Evolutionary conservation across 768 basidiomycete genomes (phyloP), one percentile per base, ranked within the genome.

Genomic region (Lactifluus hygrophoroides): DNA sequence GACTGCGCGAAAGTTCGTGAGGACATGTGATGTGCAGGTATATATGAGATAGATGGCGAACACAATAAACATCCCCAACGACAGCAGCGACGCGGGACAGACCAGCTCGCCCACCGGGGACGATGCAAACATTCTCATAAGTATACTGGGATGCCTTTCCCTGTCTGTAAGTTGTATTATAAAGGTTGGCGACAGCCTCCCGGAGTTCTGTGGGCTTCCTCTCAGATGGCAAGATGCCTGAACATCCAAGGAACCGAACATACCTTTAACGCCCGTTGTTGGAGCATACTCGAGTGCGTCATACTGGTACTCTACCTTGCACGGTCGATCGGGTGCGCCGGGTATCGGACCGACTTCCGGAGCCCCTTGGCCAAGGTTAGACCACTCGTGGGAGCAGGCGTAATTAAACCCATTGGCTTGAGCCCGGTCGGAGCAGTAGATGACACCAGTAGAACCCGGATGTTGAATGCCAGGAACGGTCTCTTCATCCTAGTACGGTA

Each of bases 391-490:
- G 14, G 83, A 84, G 63, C 76, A 75, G 58, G 86, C 80, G 64
- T 90, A 88, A 63, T 74, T 85, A 76, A 93, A 96, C 9, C 94
- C 94, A 68, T 96, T 95, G 11, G 92, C 92, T 76, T 92, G 90
- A n/a, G 93, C 90, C 58, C 93, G 84, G 68, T 94, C 90, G 1
- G 89, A 91, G 71, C 92, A 94, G 69, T 94, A 96, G 66, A 94
- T 84, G 27, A 85, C 83, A 58, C 79, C 75, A 0, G 78, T 79
- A 65, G 72, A 72, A 34, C 82, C 81, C 2, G 90, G 90, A 68
- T 90, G 89, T 67, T 85, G 80, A 66, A 90, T 89, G 49, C 90
- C 91, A 19, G 91, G 92, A 4, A 94, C 83, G 1, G 91, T 92
- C 73, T 94, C 91, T 66, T 94, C 91, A 64, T 90, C 87, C 80